These are phyloP conservation scores for Clohesyomyces aquaticus DNA, from an alignment of 495 filamentous ascomycete genomes.

Conservation along the genomic window DNA sequence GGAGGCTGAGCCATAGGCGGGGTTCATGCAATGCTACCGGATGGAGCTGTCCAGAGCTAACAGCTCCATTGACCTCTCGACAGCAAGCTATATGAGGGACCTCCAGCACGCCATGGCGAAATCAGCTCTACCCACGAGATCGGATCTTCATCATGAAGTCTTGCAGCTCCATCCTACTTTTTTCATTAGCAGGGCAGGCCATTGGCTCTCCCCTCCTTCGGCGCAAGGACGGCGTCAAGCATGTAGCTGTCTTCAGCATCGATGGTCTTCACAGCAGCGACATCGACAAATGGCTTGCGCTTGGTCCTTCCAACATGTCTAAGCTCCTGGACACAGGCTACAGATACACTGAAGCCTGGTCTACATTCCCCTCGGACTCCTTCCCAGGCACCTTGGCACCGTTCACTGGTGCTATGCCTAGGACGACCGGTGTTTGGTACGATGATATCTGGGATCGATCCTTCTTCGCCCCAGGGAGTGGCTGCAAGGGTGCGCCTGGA, in stretches of 20 bases:
- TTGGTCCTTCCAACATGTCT: constrained; percentile 43
- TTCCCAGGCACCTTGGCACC: constrained; percentile 44
- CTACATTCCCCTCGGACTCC: constrained; percentile 46
- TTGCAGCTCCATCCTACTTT: constrained; percentile 11
- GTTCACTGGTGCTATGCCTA: constrained; percentile 45
- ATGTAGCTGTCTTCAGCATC: constrained; percentile 40
- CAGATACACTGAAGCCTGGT: constrained; percentile 44
- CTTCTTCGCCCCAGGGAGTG: constrained; percentile 41
- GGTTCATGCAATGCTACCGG: neutral
- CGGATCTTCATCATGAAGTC: neutral
- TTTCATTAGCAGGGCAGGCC: neutral
- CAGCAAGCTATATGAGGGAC: neutral
- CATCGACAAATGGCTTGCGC: constrained; percentile 41
- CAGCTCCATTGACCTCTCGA: neutral
- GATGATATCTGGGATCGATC: constrained; percentile 46
- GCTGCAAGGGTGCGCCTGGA: constrained; percentile 39
- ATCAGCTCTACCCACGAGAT: neutral
- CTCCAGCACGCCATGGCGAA: neutral
- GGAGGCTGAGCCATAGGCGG: neutral
- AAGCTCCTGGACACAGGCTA: constrained; percentile 41
- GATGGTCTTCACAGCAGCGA: constrained; percentile 36
- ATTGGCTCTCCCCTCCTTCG: neutral
- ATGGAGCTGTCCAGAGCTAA: neutral
- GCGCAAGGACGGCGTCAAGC: constrained; percentile 25
- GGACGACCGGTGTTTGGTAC: constrained; percentile 48